A percentile compares a stretch with the other conserved stretches of the same genome.
Evolutionary conservation across 768 basidiomycete species (phyloP).

Genomic region (Phylloporus arenicola): DNA sequence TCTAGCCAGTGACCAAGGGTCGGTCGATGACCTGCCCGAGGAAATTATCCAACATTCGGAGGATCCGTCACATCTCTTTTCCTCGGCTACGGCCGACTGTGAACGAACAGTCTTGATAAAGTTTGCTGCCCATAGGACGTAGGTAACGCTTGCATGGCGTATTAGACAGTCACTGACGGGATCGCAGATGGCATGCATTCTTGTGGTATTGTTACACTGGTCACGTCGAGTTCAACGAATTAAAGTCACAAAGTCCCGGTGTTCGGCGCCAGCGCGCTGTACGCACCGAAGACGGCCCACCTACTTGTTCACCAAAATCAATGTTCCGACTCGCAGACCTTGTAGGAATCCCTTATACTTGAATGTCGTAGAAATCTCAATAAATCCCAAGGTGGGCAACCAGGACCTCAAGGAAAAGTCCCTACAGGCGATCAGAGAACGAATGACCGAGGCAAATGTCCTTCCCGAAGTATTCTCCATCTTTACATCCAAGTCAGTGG

Average conservation of each 20-base stretch:
- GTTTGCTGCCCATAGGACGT: constrained; percentile 12
- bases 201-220: constrained; percentile 18
- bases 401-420: constrained; percentile 14
- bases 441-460: constrained; percentile 16
- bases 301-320: constrained; percentile 32
- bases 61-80: not conserved
- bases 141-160: not conserved
- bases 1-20: constrained; percentile 4
- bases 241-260: constrained; percentile 9
- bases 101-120: constrained; percentile 1
- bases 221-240: constrained; percentile 6
- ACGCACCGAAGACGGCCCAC: constrained; percentile 1
- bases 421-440: constrained; percentile 14
- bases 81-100: not conserved
- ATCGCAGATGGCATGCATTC: constrained; percentile 12
- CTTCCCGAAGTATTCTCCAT: constrained; percentile 24
- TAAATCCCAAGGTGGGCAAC: constrained; percentile 9
- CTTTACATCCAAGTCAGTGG: constrained; percentile 22
- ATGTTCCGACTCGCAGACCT: constrained; percentile 34
- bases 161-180: not conserved
- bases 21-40: not conserved
- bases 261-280: not conserved
- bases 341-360: constrained; percentile 9
- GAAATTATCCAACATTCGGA: constrained; percentile 5
- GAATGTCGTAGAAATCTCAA: not conserved